Base-by-base conservation (phyloP, 306 rosid species). In the Purshia tridentata region DNA sequence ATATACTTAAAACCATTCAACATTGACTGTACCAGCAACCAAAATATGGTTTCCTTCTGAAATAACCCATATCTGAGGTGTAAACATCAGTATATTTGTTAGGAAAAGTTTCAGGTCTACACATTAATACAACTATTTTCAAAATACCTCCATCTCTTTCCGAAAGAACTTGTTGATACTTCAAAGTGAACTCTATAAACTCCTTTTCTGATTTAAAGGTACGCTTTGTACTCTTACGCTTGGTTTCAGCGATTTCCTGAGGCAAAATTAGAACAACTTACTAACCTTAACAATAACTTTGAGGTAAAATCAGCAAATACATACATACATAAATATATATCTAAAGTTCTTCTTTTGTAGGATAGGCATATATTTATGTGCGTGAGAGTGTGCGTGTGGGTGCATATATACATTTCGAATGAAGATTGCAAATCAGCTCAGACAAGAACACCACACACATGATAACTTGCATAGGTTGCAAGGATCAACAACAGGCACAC, bases 121-220 rank as follows among this genome's bases (percentile, higher is more conserved):
- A 62, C 63, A 70, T 65, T 47, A 73, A 29, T 72, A 67, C 39
- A 80, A 69, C 76, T 61, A 71, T 40, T 29, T 65, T 67, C 75
- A 70, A 83, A 81, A 80, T 81, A 88, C 98, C 96, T 46, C 88
- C 77, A 85, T 94, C 98, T 85, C 97, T 94, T 88, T 94, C 98
- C 3, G 87, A 79, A 78, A 88, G 82, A 72, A 87, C 97, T 78
- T 89, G 96, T 70, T 94, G 96, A 81, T 94, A 94, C 87, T 86
- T 94, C 81, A 94, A 85, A 22, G 94, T 81, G 78, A 87, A 91
- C 81, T 89, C 97, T 56, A 94, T 80, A 66, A 91, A 90, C 81
- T 94, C 98, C 87, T 89, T 89, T 70, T 94, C 98, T 76, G 96
- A 84, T 82, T 89, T 91, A 69, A 88, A 87, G 62, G 84, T 72